Evolutionary conservation across 1,284 basidiomycete species (phyloP).

Genomic region (Microbotryum saponariae): DNA sequence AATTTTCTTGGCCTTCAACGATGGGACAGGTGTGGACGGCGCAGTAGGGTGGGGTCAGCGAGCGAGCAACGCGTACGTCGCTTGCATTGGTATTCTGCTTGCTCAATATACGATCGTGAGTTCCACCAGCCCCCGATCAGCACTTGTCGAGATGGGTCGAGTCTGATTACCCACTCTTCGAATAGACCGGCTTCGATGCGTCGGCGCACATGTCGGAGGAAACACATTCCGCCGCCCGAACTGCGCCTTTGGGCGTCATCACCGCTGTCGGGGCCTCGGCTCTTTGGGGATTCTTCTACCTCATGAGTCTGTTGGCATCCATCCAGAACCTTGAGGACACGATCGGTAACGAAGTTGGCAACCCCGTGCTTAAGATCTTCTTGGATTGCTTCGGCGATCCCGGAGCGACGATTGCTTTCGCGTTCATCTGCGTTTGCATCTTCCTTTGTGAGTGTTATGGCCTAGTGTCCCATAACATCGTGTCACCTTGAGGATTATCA

Average conservation of each 20-base stretch:
- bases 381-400: conserved; percentile 61
- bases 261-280: conserved; percentile 56
- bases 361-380: conserved; percentile 68
- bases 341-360: conserved; percentile 50
- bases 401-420: conserved; percentile 44
- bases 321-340: conserved; percentile 61
- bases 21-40: conserved; percentile 53
- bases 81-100: conserved; percentile 60
- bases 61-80: conserved; percentile 61
- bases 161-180: not conserved
- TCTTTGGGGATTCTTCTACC: conserved; percentile 57
- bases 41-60: conserved; percentile 58
- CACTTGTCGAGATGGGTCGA: too few relatives aligned
- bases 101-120: conserved; percentile 51
- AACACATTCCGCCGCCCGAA: conserved; percentile 54
- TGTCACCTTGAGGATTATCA: too few relatives aligned
- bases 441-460: conserved; percentile 51
- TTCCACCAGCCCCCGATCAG: conserved; percentile 48
- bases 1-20: conserved; percentile 62
- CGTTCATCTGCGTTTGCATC: conserved; percentile 62
- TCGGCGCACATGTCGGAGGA: conserved; percentile 62
- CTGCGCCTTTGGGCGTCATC: conserved; percentile 35
- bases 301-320: conserved; percentile 62
- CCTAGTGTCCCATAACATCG: too few relatives aligned
- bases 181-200: conserved; percentile 26